Conservation (phyloP, 2,329 filamentous ascomycete genomes). For the Endocalyx cinctus region DNA sequence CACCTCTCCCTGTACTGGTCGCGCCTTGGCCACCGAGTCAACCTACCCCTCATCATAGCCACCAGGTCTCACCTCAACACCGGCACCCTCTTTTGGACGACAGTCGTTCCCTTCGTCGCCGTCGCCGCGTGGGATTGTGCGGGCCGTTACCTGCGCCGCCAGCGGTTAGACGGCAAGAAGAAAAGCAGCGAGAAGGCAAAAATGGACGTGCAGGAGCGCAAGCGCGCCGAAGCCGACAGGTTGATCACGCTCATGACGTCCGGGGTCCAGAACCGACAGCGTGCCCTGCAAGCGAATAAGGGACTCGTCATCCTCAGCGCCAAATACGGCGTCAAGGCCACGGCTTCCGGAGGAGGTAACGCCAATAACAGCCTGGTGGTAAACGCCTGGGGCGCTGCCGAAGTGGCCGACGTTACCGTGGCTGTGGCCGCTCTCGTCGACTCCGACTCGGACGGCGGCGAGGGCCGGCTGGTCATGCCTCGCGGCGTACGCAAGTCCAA, state of each 20-base stretch:
- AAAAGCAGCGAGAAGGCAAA: constrained; percentile 7
- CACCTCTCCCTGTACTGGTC: constrained; percentile 45
- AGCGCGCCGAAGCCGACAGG: constrained; percentile 41
- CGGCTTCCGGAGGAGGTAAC: constrained; percentile 19
- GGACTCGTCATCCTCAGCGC: constrained; percentile 46
- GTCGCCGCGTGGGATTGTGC: constrained; percentile 34
- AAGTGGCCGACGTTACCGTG: constrained; percentile 46
- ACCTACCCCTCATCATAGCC: constrained; percentile 38
- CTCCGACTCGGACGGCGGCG: too few relatives aligned
- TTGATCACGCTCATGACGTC: constrained; percentile 37
- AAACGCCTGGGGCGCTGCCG: constrained; percentile 28
- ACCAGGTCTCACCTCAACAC: constrained; percentile 21
- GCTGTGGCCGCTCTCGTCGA: constrained; percentile 42
- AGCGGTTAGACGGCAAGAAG: background rate
- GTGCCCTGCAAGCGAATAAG: constrained; percentile 28
- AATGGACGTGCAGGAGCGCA: constrained; percentile 25
- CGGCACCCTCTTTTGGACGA: constrained; percentile 33
- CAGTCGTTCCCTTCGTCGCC: constrained; percentile 34
- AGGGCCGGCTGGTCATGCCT: constrained; percentile 33
- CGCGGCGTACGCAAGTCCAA: constrained; percentile 37
- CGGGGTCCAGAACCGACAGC: constrained; percentile 35
- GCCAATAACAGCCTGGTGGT: too few relatives aligned
- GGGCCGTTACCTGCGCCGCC: constrained; percentile 7
- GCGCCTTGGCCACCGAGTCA: constrained; percentile 38
- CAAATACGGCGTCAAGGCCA: constrained; percentile 39